Base-by-base conservation (phyloP, 2,329 filamentous ascomycete genomes). In the Mycosphaerella sp. region DNA sequence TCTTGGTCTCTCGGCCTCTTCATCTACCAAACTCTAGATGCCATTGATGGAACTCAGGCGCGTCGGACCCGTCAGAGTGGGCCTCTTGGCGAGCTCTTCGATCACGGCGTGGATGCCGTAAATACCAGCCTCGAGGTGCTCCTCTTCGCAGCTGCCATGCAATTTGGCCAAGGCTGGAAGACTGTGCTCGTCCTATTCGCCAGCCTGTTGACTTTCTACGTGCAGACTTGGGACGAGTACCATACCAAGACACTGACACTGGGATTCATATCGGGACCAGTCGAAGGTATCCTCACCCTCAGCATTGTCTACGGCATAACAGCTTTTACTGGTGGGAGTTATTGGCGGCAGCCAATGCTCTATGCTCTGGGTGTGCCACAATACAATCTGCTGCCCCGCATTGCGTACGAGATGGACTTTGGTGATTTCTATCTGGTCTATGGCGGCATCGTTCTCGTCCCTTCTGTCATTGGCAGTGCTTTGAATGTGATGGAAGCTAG, bases 21-120 rank as follows among this genome's bases (percentile, higher is more conserved):
- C 70, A 72, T 97, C 48, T 98, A 98, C 73, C 93, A 98, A 80
- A 97, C 92, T 1, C 96, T 98, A 73, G 93, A 98, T 73, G 93
- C 92, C 1, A 90, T 97, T 26, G 93, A 98, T 73, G 93, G 93
- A 49, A 81, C 86, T 31, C 93, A 98, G 71, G 93, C 93, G 84
- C 84, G 92, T 66, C 84, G 93, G 69, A 98, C 93, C 17, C 84
- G 80, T 63, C 93, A 97, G 70, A 95, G 89, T 68, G 92, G 93
- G 10, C 93, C 93, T 6, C 78, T 98, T 32, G 93, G 93, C 61
- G 93, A 98, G 72, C 81, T 98, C 23, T 98, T 98, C 69, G 93
- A 98, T 70, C 93, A 98, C 72, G 91, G 90, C 59, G 93, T 98
- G 62, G 93, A 98, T 72, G 93, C 93, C 31, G 82, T 95, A 69